Percentiles rank a stretch among this genome's conserved stretches.
These are phyloP conservation scores for Marasmius fiardii DNA, from an alignment of 1,284 basidiomycete species.

Conservation along the genomic window DNA sequence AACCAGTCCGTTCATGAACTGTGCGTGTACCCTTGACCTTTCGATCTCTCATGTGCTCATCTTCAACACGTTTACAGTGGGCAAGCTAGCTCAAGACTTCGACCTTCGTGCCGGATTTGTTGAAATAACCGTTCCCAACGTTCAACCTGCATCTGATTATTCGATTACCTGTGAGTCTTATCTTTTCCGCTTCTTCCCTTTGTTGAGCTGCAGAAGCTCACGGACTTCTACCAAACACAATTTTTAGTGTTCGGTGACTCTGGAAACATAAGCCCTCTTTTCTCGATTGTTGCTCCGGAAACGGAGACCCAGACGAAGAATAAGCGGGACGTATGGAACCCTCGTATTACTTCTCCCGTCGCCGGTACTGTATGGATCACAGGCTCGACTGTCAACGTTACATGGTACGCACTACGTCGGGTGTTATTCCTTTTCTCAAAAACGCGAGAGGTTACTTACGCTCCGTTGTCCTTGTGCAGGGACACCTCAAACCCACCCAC, in stretches of 20 bases:
- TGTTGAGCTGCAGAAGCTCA: neutral
- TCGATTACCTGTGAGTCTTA: neutral
- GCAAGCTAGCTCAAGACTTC: constrained; percentile 3
- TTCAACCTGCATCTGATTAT: neutral
- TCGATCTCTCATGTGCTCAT: neutral
- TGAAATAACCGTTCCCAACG: neutral
- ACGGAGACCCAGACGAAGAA: neutral
- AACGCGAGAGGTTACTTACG: too few species aligned
- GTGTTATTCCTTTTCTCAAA: too few species aligned
- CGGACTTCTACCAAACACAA: neutral
- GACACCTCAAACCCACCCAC: constrained; percentile 6
- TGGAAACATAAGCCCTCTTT: neutral
- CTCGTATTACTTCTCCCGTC: constrained; percentile 8
- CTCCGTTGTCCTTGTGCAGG: too few species aligned
- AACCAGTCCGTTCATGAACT: neutral
- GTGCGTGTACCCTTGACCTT: neutral
- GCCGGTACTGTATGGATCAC: constrained; percentile 7
- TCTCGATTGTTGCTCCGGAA: neutral
- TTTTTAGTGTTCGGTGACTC: neutral
- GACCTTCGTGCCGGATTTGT: neutral
- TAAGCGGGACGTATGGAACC: constrained; percentile 7
- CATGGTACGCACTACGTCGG: constrained; percentile 8
- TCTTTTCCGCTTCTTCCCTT: too few species aligned
- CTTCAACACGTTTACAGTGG: constrained; percentile 12
- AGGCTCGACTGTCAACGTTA: constrained; percentile 9